Evolutionary conservation across 176 grass and related monocot genomes (phyloP).

Genomic region (Hsuehochloa calcarea): DNA sequence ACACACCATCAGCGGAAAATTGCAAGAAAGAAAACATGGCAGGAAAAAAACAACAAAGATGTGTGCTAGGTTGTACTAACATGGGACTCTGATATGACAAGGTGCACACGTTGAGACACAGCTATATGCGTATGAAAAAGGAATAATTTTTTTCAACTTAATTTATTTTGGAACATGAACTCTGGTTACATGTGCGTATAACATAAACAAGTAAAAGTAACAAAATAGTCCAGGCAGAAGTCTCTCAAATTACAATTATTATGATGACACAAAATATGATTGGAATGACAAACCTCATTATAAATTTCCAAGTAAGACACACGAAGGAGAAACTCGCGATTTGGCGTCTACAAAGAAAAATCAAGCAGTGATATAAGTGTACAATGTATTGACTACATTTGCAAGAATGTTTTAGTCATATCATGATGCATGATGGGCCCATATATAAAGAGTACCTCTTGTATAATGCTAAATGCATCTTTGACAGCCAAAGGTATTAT

Average conservation of each 20-base stretch:
- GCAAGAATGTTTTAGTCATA: background rate
- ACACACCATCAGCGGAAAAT: background rate
- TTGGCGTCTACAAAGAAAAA: conserved; percentile 67
- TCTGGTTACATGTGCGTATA: background rate
- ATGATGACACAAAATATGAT: conserved; percentile 23
- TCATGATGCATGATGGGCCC: background rate
- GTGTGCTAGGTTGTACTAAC: background rate
- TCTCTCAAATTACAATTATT: conserved; percentile 15
- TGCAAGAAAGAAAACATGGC: conserved; percentile 2
- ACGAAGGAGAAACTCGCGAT: conserved; percentile 92
- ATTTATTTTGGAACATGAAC: conserved; percentile 10
- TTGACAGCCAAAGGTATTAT: conserved; percentile 99
- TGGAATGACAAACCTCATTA: conserved; percentile 72
- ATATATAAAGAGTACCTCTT: conserved; percentile 68
- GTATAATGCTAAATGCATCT: conserved; percentile 99
- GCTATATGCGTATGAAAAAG: background rate
- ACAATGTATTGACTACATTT: background rate
- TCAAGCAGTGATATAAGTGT: conserved; percentile 19
- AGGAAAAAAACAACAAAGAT: background rate
- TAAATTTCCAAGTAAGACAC: conserved; percentile 99
- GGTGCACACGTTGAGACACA: background rate
- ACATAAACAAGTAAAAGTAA: conserved; percentile 5
- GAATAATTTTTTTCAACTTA: background rate
- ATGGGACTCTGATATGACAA: background rate
- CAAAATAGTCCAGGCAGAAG: background rate